Percentiles rank a stretch among this genome's conserved stretches.
phyloP scores from a whole-genome alignment of 2,329 filamentous ascomycete genomes.

The Zasmidium cellare region DNA sequence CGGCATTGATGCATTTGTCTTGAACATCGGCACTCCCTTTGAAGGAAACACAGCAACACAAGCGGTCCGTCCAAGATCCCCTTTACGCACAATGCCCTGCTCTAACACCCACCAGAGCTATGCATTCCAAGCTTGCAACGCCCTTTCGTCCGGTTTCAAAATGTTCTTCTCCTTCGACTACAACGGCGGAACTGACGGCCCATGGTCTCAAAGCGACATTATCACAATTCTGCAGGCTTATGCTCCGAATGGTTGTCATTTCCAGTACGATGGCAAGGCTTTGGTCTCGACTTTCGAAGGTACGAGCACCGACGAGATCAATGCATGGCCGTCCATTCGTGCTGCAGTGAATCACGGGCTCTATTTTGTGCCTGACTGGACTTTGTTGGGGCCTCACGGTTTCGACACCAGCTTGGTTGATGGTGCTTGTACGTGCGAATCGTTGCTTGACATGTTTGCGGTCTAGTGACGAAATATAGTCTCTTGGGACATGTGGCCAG shows the following conservation, averaged over 20 bases:
- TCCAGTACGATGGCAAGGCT: constrained; percentile 50
- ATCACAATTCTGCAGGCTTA: constrained; percentile 51
- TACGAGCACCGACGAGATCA: constrained; percentile 5
- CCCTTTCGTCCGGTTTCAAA: constrained; percentile 43
- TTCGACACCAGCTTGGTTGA: constrained; percentile 35
- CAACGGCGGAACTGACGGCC: constrained; percentile 44
- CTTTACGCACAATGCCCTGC: neutral
- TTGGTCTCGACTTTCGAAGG: constrained; percentile 57
- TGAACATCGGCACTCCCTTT: constrained; percentile 47
- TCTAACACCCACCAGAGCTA: constrained; percentile 23
- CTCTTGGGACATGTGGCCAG: constrained; percentile 54
- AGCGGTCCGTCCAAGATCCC: neutral
- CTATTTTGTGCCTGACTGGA: constrained; percentile 51
- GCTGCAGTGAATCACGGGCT: constrained; percentile 23
- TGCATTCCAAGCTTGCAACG: constrained; percentile 42
- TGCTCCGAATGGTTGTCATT: constrained; percentile 45
- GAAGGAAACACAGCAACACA: constrained; percentile 34
- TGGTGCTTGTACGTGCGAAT: constrained; percentile 33
- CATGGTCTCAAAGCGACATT: constrained; percentile 35
- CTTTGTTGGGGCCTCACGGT: constrained; percentile 39
- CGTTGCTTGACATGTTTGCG: neutral
- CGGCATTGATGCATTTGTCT: constrained; percentile 51
- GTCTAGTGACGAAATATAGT: constrained; percentile 25
- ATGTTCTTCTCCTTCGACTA: constrained; percentile 60
- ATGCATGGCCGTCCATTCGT: constrained; percentile 34